These are phyloP conservation scores for Aureobasidium leucospermi DNA, from an alignment of 2,329 filamentous ascomycete genomes.

Conservation along the genomic window DNA sequence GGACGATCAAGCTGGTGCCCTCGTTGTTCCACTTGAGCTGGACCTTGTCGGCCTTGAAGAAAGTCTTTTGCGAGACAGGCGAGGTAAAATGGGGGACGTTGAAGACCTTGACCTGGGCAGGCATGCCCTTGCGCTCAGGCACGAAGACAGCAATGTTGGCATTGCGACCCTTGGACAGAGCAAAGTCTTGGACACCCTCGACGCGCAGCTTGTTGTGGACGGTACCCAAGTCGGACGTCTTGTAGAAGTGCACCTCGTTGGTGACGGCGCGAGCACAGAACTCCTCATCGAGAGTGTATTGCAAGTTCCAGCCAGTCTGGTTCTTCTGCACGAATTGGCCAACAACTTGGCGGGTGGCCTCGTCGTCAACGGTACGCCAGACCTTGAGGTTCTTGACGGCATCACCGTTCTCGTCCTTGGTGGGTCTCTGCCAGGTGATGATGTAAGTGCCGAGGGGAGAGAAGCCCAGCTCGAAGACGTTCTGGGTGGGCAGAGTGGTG, in stretches of 20 bases:
- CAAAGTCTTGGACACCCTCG: constrained; percentile 85
- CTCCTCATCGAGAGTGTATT: constrained; percentile 89
- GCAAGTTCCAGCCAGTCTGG: constrained; percentile 92
- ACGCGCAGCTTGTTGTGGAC: constrained; percentile 95
- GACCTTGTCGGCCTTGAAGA: constrained; percentile 99
- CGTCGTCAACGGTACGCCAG: constrained; percentile 75
- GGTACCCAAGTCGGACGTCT: constrained; percentile 73
- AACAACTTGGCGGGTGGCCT: constrained; percentile 60
- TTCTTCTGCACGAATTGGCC: constrained; percentile 93
- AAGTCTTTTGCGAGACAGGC: constrained; percentile 92
- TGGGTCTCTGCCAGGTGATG: constrained; percentile 91
- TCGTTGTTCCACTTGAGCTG: constrained; percentile 96
- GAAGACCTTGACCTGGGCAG: constrained; percentile 88
- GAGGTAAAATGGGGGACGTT: constrained; percentile 78
- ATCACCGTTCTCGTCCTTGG: constrained; percentile 88
- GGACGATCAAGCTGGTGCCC: constrained; percentile 84
- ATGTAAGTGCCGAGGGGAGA: constrained; percentile 87
- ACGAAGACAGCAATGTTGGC: constrained; percentile 92
- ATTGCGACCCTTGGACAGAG: constrained; percentile 79
- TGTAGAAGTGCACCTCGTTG: constrained; percentile 96
- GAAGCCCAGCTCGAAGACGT: constrained; percentile 92
- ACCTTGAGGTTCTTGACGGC: constrained; percentile 95
- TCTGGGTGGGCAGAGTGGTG: constrained; percentile 66
- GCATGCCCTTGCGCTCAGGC: constrained; percentile 93
- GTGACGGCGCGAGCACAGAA: constrained; percentile 90